Percentiles rank a stretch among this genome's conserved stretches.
Evolutionary conservation across 2,329 filamentous ascomycete species (phyloP).

Genomic region (Clarireedia monteithiana): DNA sequence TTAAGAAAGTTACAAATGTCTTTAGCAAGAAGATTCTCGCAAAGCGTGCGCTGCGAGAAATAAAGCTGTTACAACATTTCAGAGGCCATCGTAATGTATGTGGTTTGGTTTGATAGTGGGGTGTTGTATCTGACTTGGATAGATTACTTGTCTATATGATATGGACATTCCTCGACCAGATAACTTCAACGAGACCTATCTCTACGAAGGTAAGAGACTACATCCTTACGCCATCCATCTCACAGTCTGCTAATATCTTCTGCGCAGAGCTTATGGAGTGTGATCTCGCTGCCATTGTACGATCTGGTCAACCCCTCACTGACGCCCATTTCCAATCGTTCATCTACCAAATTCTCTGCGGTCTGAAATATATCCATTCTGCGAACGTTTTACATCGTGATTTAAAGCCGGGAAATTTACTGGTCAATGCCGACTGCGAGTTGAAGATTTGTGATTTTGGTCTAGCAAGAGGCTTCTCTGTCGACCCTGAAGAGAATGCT

Average conservation of each 20-base stretch:
- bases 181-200: conserved; percentile 98
- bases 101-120: conserved; percentile 15
- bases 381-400: conserved; percentile 96
- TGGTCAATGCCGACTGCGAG: conserved; percentile 98
- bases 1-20: conserved; percentile 99
- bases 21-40: conserved; percentile 99
- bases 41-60: conserved; percentile 94
- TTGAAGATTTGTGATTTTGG: conserved; percentile 99
- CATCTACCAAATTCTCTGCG: conserved; percentile 99
- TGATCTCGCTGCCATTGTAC: conserved; percentile 94
- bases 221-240: not conserved
- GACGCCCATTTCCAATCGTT: conserved; percentile 99
- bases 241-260: conserved; percentile 14
- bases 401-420: conserved; percentile 90
- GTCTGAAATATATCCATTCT: conserved; percentile 98
- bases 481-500: conserved; percentile 95
- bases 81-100: conserved; percentile 78
- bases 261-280: conserved; percentile 92
- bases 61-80: conserved; percentile 98
- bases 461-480: conserved; percentile 89
- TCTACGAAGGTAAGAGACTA: conserved; percentile 73
- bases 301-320: conserved; percentile 92
- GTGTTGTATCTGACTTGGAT: conserved; percentile 31
- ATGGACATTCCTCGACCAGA: conserved; percentile 98
- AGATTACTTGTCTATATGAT: conserved; percentile 99